Conservation (phyloP, 148 eudicot species). For the Persicaria maculosa region DNA sequence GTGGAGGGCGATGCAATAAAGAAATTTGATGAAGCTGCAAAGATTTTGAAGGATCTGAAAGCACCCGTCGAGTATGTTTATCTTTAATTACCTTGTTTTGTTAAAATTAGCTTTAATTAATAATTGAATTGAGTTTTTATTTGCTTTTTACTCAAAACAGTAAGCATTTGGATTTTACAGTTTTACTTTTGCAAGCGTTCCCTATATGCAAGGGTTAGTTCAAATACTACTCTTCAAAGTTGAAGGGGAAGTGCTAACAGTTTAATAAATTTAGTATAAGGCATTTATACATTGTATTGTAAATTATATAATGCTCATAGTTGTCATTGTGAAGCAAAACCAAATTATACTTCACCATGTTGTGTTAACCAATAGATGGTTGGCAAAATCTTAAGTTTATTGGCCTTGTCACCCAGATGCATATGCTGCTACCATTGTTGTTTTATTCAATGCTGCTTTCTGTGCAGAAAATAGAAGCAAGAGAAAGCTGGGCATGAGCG, state of each 20-base stretch:
- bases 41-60: too few relatives aligned
- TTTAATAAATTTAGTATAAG: neutral
- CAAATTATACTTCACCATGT: neutral
- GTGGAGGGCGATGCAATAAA: too few relatives aligned
- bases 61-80: too few relatives aligned
- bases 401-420: slow-evolving; percentile 5
- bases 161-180: too few relatives aligned
- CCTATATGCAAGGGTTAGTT: too few relatives aligned
- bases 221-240: neutral
- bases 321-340: neutral
- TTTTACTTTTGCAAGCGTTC: too few relatives aligned
- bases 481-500: slow-evolving; percentile 44
- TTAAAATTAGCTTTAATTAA: too few relatives aligned
- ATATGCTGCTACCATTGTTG: neutral
- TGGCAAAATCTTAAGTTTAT: neutral
- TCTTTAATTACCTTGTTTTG: too few relatives aligned
- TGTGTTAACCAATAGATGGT: neutral
- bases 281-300: neutral
- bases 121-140: too few relatives aligned
- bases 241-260: neutral
- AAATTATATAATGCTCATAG: neutral
- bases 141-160: too few relatives aligned
- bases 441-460: slow-evolving; percentile 2
- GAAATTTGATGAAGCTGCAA: too few relatives aligned
- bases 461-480: slow-evolving; percentile 48